Conservation (phyloP, 768 basidiomycete genomes). For the Mycena rebaudengoi region DNA sequence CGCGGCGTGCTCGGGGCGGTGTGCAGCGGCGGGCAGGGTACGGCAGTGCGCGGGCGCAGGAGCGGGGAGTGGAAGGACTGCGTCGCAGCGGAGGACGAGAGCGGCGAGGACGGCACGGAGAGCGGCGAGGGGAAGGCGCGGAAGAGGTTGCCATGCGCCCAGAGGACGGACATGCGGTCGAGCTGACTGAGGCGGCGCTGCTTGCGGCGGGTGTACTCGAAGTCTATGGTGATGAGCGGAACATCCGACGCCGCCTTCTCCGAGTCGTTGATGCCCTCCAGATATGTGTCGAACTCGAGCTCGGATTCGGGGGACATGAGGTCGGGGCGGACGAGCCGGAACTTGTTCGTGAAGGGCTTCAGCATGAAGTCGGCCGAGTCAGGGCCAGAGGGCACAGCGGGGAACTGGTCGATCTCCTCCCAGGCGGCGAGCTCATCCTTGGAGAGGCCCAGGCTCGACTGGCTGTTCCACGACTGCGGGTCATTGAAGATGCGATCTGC, state of each 20-base stretch:
- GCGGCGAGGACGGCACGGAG: slow-evolving; percentile 1
- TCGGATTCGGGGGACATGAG: slow-evolving; percentile 2
- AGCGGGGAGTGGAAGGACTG: too few species aligned
- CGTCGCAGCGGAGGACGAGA: too few species aligned
- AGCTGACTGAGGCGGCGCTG: not conserved
- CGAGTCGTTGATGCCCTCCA: too few species aligned
- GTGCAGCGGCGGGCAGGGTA: not conserved
- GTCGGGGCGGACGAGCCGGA: not conserved
- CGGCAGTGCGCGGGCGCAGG: not conserved
- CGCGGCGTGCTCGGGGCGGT: not conserved
- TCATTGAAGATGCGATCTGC: slow-evolving; percentile 22
- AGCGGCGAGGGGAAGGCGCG: not conserved
- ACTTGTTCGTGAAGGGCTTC: slow-evolving; percentile 5
- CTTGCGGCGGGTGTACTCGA: not conserved
- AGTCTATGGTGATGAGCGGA: not conserved
- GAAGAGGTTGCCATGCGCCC: slow-evolving; percentile 10
- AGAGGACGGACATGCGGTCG: slow-evolving; percentile 6
- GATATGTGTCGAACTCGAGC: not conserved
- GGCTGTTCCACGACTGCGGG: slow-evolving; percentile 7
- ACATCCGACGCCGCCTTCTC: not conserved
- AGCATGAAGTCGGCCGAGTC: slow-evolving; percentile 5
- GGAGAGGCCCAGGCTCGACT: not conserved
- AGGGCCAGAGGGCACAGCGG: slow-evolving; percentile 2
- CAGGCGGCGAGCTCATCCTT: slow-evolving; percentile 1
- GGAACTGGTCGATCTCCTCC: slow-evolving; percentile 13